A percentile compares a stretch with the other conserved stretches of the same genome.
phyloP scores from a whole-genome alignment of 305 asterid species.

The Coffea humblotiana region DNA sequence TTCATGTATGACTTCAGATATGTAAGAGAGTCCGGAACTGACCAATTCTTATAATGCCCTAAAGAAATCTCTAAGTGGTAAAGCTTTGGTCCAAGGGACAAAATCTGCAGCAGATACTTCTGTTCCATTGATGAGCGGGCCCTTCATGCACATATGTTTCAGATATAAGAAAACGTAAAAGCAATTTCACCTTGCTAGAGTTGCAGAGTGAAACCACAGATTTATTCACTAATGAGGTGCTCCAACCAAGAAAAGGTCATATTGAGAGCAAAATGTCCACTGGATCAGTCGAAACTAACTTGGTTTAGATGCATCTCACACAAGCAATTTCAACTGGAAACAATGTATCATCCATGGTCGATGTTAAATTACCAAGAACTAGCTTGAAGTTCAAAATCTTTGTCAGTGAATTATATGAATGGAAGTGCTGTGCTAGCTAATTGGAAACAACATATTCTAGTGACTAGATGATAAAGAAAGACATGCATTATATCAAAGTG shows the following conservation, averaged over 20 bases:
- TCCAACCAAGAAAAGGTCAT: background rate
- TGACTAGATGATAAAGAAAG: conserved; percentile 1
- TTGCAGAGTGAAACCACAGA: conserved; percentile 7
- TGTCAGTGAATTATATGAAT: background rate
- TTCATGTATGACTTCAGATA: conserved; percentile 71
- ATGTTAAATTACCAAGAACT: background rate
- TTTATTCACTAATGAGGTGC: background rate
- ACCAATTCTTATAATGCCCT: conserved; percentile 86
- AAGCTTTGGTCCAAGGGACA: conserved; percentile 95
- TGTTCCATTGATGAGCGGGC: conserved; percentile 75
- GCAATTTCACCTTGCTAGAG: background rate
- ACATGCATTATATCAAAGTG: background rate
- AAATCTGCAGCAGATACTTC: conserved; percentile 79
- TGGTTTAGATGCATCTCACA: background rate
- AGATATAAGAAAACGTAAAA: background rate
- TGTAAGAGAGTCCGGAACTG: conserved; percentile 73
- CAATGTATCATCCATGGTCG: background rate
- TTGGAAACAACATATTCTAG: background rate
- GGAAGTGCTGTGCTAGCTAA: too few relatives aligned
- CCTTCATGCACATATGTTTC: conserved; percentile 39
- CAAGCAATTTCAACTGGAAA: background rate
- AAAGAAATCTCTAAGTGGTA: conserved; percentile 83
- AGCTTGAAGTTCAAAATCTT: background rate
- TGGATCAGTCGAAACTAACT: background rate
- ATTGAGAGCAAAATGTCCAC: background rate